Conservation (phyloP, 139 green algal species). For the Picochlorum sp. region DNA sequence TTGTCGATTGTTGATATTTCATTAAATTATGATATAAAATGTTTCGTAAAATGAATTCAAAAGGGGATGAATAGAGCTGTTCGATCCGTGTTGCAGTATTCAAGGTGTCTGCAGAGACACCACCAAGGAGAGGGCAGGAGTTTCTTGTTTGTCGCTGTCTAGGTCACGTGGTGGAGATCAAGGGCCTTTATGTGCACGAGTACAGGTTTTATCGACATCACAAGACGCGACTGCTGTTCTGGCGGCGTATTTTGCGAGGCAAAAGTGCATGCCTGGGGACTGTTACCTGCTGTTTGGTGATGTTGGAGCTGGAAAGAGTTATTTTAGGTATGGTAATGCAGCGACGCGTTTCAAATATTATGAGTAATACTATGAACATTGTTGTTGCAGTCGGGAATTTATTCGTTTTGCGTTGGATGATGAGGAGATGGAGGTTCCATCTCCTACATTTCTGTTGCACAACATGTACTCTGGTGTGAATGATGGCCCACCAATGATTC, state of each 20-base stretch:
- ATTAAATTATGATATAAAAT: no score
- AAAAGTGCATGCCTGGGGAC: constrained; percentile 12
- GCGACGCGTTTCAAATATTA: background rate
- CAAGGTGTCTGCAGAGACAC: no score
- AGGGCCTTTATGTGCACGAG: no score
- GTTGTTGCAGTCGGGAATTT: constrained; percentile 56
- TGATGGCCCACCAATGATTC: constrained; percentile 38
- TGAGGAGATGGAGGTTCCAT: constrained; percentile 57
- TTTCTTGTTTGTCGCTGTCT: no score
- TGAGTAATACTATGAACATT: background rate
- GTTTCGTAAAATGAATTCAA: no score
- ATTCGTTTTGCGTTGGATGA: constrained; percentile 55
- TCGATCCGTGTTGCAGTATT: no score
- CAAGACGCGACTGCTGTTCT: constrained; percentile 17
- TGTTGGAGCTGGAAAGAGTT: constrained; percentile 75
- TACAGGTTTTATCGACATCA: constrained; percentile 3
- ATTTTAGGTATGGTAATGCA: constrained; percentile 52
- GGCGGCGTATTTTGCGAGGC: constrained; percentile 17
- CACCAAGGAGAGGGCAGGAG: no score
- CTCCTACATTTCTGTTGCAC: constrained; percentile 77
- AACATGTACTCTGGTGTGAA: constrained; percentile 49
- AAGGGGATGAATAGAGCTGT: no score
- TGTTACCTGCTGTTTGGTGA: constrained; percentile 47
- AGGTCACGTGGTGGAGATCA: no score
- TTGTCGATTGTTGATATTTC: no score